phyloP scores from a whole-genome alignment of 495 filamentous ascomycete species.

The Tetracladium marchalianum region DNA sequence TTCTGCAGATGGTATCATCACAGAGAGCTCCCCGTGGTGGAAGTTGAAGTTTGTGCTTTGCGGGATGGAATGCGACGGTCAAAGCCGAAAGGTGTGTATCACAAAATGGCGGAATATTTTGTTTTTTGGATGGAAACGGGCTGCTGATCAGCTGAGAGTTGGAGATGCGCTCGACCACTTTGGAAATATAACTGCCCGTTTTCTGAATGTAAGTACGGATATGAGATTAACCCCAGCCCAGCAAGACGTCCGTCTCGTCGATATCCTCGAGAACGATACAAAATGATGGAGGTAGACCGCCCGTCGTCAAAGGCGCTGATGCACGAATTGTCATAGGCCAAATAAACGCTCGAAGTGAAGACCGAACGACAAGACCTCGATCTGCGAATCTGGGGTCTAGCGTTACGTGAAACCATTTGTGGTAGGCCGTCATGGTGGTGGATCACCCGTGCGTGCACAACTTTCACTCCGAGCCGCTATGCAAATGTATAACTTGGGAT shows the following conservation, averaged over 20 bases:
- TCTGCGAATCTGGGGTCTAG: no score
- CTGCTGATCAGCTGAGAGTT: neutral
- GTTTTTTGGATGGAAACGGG: constrained; percentile 10
- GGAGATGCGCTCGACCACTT: neutral
- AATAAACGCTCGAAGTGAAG: constrained; percentile 8
- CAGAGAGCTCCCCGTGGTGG: constrained; percentile 11
- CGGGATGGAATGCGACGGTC: constrained; percentile 1
- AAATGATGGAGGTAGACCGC: no score
- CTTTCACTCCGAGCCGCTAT: no score
- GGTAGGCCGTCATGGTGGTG: no score
- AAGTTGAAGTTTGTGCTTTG: neutral
- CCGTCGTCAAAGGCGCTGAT: neutral
- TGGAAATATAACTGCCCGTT: neutral
- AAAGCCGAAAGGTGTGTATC: constrained; percentile 4
- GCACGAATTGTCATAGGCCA: constrained; percentile 6
- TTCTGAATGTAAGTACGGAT: no score
- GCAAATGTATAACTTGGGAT: no score
- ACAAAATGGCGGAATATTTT: constrained; percentile 9
- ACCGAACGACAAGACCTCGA: no score
- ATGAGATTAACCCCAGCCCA: no score
- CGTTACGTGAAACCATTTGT: no score
- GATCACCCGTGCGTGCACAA: no score
- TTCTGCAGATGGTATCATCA: constrained; percentile 19
- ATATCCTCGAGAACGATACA: no score
- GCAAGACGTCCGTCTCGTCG: no score